Percentiles rank a stretch among this genome's conserved stretches.
These are phyloP conservation scores for Exophiala xenobiotica DNA, from an alignment of 2,329 filamentous ascomycete genomes.

Conservation along the genomic window DNA sequence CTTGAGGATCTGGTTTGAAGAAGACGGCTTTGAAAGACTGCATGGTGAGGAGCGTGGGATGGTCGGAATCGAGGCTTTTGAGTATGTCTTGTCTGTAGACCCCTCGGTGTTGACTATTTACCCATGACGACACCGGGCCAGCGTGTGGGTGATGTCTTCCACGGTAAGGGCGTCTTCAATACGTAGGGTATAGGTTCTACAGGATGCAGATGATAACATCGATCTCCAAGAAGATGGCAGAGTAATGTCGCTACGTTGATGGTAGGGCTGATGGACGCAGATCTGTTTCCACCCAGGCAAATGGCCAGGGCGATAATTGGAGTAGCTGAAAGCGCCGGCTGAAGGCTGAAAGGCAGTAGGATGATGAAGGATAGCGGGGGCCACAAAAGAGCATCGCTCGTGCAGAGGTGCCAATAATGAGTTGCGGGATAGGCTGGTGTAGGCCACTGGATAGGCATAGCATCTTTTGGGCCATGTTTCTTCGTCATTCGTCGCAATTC, in stretches of 20 bases:
- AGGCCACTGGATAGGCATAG: not conserved
- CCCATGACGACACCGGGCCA: not conserved
- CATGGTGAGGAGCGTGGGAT: conserved; percentile 57
- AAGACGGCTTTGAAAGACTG: conserved; percentile 84
- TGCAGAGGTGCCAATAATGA: not conserved
- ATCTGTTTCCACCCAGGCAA: conserved; percentile 5
- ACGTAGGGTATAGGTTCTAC: not conserved
- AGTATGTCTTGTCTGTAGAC: conserved; percentile 1
- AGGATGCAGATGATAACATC: not conserved
- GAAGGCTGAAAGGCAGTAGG: not conserved
- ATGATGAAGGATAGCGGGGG: not conserved
- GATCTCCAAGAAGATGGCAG: not conserved
- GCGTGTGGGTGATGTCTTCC: not conserved
- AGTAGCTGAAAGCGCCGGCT: too few species aligned
- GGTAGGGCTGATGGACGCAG: conserved; percentile 20
- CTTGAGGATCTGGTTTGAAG: conserved; percentile 87
- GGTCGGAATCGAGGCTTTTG: not conserved
- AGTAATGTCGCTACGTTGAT: not conserved
- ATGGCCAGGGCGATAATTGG: conserved; percentile 1
- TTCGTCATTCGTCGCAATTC: conserved; percentile 29
- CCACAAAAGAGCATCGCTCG: not conserved
- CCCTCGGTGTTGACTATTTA: not conserved
- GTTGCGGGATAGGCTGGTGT: too few species aligned
- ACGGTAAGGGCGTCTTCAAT: not conserved
- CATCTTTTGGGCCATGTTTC: conserved; percentile 3